phyloP scores from a whole-genome alignment of 352 stramenopile species.

The Pythium oligandrum region DNA sequence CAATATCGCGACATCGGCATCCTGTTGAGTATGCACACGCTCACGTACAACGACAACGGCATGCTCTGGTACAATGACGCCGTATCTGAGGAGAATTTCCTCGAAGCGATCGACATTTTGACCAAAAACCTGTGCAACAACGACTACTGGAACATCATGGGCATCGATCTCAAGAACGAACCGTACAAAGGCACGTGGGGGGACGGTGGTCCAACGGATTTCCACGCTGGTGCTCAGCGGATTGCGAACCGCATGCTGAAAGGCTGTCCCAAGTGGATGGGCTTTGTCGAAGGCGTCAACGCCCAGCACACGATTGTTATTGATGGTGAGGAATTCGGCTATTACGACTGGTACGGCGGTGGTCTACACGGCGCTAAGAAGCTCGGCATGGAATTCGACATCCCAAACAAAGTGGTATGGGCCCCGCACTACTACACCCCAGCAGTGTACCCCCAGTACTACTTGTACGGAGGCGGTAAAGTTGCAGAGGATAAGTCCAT shows the following conservation, averaged over 20 bases:
- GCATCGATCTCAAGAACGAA: conserved; percentile 68
- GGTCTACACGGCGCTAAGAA: conserved; percentile 35
- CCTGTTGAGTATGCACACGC: conserved; percentile 35
- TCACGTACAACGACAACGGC: conserved; percentile 24
- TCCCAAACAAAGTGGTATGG: conserved; percentile 67
- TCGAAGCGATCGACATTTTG: conserved; percentile 29
- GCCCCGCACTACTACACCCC: conserved; percentile 73
- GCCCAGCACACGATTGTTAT: conserved; percentile 36
- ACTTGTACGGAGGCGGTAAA: conserved; percentile 50
- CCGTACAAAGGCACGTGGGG: conserved; percentile 44
- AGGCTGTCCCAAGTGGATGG: conserved; percentile 60
- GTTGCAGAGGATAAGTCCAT: conserved; percentile 17
- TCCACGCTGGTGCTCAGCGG: conserved; percentile 32
- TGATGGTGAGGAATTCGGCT: conserved; percentile 37
- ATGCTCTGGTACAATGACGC: conserved; percentile 31
- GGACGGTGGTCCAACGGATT: conserved; percentile 36
- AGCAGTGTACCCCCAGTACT: conserved; percentile 53
- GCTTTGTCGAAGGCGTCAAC: conserved; percentile 65
- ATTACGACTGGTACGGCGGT: conserved; percentile 67
- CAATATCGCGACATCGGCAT: conserved; percentile 40
- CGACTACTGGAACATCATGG: conserved; percentile 74
- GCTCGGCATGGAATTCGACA: conserved; percentile 36
- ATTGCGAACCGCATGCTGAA: conserved; percentile 63
- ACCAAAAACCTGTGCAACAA: conserved; percentile 42
- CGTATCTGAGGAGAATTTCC: conserved; percentile 20